phyloP scores from a whole-genome alignment of 768 basidiomycete genomes.

The Rhizopogon sp. region DNA sequence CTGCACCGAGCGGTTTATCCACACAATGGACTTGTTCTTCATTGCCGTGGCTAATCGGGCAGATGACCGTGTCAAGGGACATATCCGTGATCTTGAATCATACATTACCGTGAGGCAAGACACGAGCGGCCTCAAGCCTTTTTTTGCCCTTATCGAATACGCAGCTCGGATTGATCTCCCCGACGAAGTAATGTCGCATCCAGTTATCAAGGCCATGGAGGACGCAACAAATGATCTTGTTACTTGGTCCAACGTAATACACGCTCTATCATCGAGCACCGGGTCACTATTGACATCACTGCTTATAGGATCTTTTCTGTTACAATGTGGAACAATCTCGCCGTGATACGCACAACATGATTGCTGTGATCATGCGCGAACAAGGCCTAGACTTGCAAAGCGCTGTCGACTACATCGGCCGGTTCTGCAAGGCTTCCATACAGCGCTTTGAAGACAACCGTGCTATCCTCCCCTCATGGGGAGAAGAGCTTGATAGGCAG shows the following conservation, averaged over 20 bases:
- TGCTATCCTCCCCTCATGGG: constrained; percentile 54
- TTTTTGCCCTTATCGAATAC: constrained; percentile 52
- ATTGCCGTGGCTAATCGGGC: constrained; percentile 39
- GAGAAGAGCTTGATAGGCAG: constrained; percentile 51
- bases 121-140: constrained; percentile 47
- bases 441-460: constrained; percentile 46
- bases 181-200: constrained; percentile 49
- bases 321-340: constrained; percentile 73
- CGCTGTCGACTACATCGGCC: constrained; percentile 61
- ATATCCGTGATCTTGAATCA: constrained; percentile 42
- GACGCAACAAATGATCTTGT: constrained; percentile 49
- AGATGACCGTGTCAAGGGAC: constrained; percentile 32
- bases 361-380: constrained; percentile 60
- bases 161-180: constrained; percentile 47
- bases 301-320: constrained; percentile 60
- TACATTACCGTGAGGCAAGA: constrained; percentile 51
- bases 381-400: constrained; percentile 53
- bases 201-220: constrained; percentile 39
- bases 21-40: constrained; percentile 38
- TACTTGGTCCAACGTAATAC: constrained; percentile 39
- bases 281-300: constrained; percentile 1
- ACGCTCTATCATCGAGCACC: not conserved
- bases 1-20: constrained; percentile 36
- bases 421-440: constrained; percentile 52
- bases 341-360: constrained; percentile 60